Evolutionary conservation across 331 rosid species (phyloP).

Genomic region (Arachis monticola): DNA sequence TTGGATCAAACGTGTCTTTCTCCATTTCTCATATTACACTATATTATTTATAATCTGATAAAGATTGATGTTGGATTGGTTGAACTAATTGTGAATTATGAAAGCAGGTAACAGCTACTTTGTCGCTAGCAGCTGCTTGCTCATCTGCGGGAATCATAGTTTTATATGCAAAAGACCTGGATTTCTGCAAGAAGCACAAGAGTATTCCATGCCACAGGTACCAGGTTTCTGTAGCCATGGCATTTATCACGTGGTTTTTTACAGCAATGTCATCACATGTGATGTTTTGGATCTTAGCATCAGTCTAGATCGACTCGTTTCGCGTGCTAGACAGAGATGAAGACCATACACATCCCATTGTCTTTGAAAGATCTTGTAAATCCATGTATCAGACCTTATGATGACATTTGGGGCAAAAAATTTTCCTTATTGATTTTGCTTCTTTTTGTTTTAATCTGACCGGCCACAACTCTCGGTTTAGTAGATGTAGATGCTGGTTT

Average conservation of each 20-base stretch:
- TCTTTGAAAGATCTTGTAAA: slow-evolving; percentile 48
- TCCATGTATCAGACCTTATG: slow-evolving; percentile 39
- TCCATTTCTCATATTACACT: not conserved
- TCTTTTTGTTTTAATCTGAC: slow-evolving; percentile 19
- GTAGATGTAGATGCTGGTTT: slow-evolving; percentile 28
- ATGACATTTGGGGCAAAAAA: not conserved
- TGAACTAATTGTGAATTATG: slow-evolving; percentile 33
- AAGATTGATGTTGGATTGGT: slow-evolving; percentile 5
- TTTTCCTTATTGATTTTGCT: slow-evolving; percentile 26
- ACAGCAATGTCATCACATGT: slow-evolving; percentile 86
- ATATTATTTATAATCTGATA: not conserved
- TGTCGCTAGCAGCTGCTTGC: slow-evolving; percentile 90
- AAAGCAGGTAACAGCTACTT: slow-evolving; percentile 83
- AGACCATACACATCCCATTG: slow-evolving; percentile 18
- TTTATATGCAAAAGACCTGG: slow-evolving; percentile 60
- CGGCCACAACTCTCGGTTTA: not conserved
- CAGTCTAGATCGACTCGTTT: slow-evolving; percentile 54
- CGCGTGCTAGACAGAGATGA: slow-evolving; percentile 29
- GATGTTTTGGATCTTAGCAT: slow-evolving; percentile 89
- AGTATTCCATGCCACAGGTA: slow-evolving; percentile 59
- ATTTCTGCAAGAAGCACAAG: slow-evolving; percentile 45
- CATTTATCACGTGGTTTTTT: slow-evolving; percentile 81
- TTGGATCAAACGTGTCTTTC: not conserved
- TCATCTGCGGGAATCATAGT: slow-evolving; percentile 82
- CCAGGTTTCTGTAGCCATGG: slow-evolving; percentile 78